phyloP scores from a whole-genome alignment of 352 stramenopile genomes.

The Thalassiosira mediterranea region DNA sequence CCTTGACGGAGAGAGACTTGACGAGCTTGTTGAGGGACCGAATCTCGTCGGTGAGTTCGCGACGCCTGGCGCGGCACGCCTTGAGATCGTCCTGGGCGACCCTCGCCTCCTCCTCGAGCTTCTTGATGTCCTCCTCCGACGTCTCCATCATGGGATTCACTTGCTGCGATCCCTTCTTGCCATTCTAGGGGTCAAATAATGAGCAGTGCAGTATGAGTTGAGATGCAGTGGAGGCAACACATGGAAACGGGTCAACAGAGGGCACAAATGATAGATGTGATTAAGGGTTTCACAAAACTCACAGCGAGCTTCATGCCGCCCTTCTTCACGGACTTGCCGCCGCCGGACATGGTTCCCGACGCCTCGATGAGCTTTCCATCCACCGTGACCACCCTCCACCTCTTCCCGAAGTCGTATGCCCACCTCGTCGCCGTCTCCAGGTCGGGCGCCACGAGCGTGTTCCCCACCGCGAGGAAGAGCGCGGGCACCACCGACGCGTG shows the following conservation, averaged over 20 bases:
- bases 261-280: too few species aligned
- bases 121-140: constrained; percentile 49
- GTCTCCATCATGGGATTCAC: constrained; percentile 47
- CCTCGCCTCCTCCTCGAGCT: constrained; percentile 67
- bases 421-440: constrained; percentile 91
- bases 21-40: constrained; percentile 87
- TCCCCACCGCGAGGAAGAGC: constrained; percentile 95
- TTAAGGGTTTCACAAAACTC: too few species aligned
- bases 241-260: too few species aligned
- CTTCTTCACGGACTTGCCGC: constrained; percentile 90
- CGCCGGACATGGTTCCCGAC: constrained; percentile 98
- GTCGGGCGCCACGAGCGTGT: constrained; percentile 96
- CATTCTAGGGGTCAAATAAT: constrained; percentile 38
- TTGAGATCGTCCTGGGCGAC: constrained; percentile 70
- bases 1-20: constrained; percentile 88
- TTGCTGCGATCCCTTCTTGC: constrained; percentile 35
- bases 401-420: constrained; percentile 87
- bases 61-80: constrained; percentile 61
- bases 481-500: constrained; percentile 90
- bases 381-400: constrained; percentile 96
- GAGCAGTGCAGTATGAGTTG: not conserved
- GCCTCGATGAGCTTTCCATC: constrained; percentile 98
- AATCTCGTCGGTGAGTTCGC: constrained; percentile 84
- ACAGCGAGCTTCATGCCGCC: constrained; percentile 90
- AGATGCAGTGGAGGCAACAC: too few species aligned